Evolutionary conservation across 2,329 filamentous ascomycete genomes (phyloP).

Genomic region (Fusarium redolens): DNA sequence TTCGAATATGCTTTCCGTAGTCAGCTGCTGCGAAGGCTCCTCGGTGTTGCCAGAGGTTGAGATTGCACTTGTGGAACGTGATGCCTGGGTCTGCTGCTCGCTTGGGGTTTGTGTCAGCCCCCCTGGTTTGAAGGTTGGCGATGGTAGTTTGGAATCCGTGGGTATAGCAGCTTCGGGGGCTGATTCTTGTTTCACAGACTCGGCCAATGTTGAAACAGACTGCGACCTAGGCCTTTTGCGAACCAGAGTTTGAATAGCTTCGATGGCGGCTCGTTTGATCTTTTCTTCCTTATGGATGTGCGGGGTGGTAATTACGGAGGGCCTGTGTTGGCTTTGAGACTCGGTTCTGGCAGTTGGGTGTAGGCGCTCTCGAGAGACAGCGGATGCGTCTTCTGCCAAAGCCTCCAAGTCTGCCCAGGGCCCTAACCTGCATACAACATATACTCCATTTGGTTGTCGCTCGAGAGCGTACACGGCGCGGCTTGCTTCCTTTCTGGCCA

Average conservation of each 20-base stretch:
- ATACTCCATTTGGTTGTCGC: conserved; percentile 69
- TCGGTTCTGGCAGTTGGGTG: conserved; percentile 30
- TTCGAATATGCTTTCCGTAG: conserved; percentile 65
- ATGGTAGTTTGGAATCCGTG: conserved; percentile 35
- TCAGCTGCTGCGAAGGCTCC: conserved; percentile 49
- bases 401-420: conserved; percentile 71
- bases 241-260: conserved; percentile 71
- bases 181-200: conserved; percentile 37
- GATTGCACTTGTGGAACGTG: neutral
- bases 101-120: conserved; percentile 8
- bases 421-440: conserved; percentile 75
- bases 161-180: conserved; percentile 19
- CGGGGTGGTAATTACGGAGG: conserved; percentile 54
- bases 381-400: conserved; percentile 62
- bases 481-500: conserved; percentile 69
- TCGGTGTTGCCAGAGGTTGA: conserved; percentile 5
- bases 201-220: conserved; percentile 53
- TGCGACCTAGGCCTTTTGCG: conserved; percentile 62
- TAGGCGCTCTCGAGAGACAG: conserved; percentile 48
- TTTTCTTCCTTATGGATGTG: conserved; percentile 62
- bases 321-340: conserved; percentile 32
- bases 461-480: conserved; percentile 72
- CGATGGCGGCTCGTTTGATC: conserved; percentile 69
- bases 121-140: conserved; percentile 33
- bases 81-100: neutral